Evolutionary conservation across 73 alveolate species (phyloP).

Genomic region (Uronychia binucleata): DNA sequence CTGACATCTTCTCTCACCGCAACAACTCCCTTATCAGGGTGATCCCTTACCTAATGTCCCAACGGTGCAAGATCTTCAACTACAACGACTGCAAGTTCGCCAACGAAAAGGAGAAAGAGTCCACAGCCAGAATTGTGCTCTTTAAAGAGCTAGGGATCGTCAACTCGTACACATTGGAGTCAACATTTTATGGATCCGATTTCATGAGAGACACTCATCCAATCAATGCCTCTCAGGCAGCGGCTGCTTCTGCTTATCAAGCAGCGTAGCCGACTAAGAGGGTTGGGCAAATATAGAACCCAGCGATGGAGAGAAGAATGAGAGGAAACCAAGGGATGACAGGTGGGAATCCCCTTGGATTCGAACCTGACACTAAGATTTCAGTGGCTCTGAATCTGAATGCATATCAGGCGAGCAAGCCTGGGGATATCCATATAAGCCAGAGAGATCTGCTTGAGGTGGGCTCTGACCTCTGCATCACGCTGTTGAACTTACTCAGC

Average conservation of each 20-base stretch:
- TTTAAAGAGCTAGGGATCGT: slow-evolving; percentile 62
- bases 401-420: not conserved
- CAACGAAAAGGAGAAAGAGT: slow-evolving; percentile 58
- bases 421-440: not conserved
- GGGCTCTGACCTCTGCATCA: not conserved
- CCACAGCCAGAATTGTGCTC: slow-evolving; percentile 74
- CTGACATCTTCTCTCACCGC: slow-evolving; percentile 15
- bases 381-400: not conserved
- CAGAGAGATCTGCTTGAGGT: not conserved
- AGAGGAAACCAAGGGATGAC: too few species aligned
- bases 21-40: slow-evolving; percentile 42
- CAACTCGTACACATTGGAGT: slow-evolving; percentile 66
- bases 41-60: slow-evolving; percentile 47
- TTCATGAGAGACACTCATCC: slow-evolving; percentile 1
- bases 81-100: slow-evolving; percentile 68
- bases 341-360: too few species aligned
- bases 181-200: slow-evolving; percentile 71
- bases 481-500: not conserved
- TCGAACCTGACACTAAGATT: not conserved
- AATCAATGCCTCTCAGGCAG: not conserved
- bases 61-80: slow-evolving; percentile 48
- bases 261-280: not conserved
- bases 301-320: too few species aligned
- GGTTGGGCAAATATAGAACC: too few species aligned
- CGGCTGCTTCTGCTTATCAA: not conserved